Evolutionary conservation across 257 asterid genomes (phyloP).

Genomic region (Schizonepeta tenuifolia): DNA sequence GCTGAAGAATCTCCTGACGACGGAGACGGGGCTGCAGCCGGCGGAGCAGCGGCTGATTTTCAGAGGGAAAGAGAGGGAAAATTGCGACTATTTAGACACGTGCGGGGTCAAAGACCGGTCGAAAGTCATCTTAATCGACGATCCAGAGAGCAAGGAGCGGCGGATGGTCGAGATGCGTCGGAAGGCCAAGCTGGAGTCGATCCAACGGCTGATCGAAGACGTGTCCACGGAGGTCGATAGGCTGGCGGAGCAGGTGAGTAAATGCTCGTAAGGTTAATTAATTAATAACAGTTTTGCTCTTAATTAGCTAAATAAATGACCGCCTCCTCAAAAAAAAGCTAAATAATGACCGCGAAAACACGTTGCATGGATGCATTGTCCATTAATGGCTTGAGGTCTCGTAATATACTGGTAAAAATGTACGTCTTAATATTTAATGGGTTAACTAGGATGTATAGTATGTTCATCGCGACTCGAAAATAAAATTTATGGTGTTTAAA

Average conservation of each 20-base stretch:
- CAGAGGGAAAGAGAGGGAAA: conserved; percentile 65
- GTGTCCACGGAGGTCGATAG: conserved; percentile 53
- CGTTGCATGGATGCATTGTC: conserved; percentile 15
- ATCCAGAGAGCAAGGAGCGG: conserved; percentile 57
- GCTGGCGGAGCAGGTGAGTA: conserved; percentile 67
- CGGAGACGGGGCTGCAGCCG: conserved; percentile 61
- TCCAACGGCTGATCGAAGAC: conserved; percentile 50
- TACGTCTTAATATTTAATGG: too few relatives aligned
- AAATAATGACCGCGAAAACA: neutral
- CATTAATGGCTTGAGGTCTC: neutral
- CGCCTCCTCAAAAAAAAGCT: too few relatives aligned
- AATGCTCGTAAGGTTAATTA: conserved; percentile 8
- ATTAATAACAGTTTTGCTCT: neutral
- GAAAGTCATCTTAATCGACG: conserved; percentile 57
- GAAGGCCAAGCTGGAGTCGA: conserved; percentile 59
- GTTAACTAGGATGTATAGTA: neutral
- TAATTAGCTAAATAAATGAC: conserved; percentile 23
- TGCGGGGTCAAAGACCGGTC: conserved; percentile 74
- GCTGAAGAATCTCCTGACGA: conserved; percentile 60
- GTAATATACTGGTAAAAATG: neutral
- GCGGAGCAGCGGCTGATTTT: conserved; percentile 62
- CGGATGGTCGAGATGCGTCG: conserved; percentile 53
- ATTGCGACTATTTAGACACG: conserved; percentile 61
- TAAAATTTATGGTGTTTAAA: too few relatives aligned
- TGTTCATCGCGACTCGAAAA: too few relatives aligned